Percentiles rank a stretch among this genome's conserved stretches.
phyloP scores from a whole-genome alignment of 2,329 filamentous ascomycete genomes.

The Penicillium sclerotigenum region DNA sequence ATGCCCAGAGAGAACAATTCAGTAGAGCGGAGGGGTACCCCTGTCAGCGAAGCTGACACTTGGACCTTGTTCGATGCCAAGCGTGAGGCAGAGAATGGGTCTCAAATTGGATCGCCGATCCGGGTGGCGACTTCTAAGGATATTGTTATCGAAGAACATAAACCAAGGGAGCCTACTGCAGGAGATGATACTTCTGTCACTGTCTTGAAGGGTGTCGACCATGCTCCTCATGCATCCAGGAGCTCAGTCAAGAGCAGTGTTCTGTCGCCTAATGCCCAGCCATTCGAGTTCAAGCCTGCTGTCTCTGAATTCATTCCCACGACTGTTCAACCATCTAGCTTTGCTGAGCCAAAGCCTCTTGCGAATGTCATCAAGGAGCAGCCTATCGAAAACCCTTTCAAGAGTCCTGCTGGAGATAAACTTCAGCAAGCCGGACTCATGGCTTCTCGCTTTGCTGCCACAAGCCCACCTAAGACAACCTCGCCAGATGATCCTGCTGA shows the following conservation, averaged over 20 bases:
- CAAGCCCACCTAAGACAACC: conserved; percentile 25
- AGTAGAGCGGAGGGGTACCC: conserved; percentile 28
- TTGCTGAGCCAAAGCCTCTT: conserved; percentile 8
- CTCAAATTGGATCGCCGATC: conserved; percentile 52
- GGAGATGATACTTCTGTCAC: conserved; percentile 5
- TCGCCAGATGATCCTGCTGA: conserved; percentile 8
- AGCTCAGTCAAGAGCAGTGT: conserved; percentile 48
- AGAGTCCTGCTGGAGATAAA: conserved; percentile 3
- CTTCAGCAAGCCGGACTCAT: conserved; percentile 28
- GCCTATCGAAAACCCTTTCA: conserved; percentile 4
- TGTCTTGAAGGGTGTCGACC: conserved; percentile 5
- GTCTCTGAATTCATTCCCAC: conserved; percentile 31
- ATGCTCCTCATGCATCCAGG: conserved; percentile 24
- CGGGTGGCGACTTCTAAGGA: conserved; percentile 10
- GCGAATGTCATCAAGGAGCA: conserved; percentile 17
- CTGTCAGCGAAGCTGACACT: conserved; percentile 44
- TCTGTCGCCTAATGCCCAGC: conserved; percentile 67
- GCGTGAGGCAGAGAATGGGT: conserved; percentile 44
- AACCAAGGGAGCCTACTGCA: conserved; percentile 10
- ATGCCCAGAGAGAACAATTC: conserved; percentile 40
- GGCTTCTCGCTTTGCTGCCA: conserved; percentile 37
- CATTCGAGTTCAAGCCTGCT: conserved; percentile 57
- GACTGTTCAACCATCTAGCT: conserved; percentile 12
- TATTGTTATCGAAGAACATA: conserved; percentile 11
- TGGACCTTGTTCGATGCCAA: conserved; percentile 63